Evolutionary conservation across 2,329 filamentous ascomycete species (phyloP).

Genomic region (Claviceps sp.): DNA sequence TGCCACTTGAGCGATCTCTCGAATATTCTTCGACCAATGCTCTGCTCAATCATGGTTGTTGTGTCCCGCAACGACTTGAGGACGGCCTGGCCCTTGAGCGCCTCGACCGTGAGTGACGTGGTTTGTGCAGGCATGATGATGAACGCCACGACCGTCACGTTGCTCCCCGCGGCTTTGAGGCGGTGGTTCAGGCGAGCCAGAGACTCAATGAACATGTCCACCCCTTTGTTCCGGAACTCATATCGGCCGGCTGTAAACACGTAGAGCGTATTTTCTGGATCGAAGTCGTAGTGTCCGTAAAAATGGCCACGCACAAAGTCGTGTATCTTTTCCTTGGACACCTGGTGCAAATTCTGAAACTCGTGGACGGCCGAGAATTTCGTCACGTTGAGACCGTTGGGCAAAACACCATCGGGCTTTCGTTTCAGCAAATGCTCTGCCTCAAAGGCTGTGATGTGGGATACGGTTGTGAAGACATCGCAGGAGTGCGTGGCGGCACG

Average conservation of each 20-base stretch:
- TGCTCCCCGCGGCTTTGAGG: conserved; percentile 72
- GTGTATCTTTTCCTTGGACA: conserved; percentile 94
- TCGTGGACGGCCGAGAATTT: conserved; percentile 98
- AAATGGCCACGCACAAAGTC: conserved; percentile 98
- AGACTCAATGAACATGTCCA: conserved; percentile 99
- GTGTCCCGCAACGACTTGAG: conserved; percentile 94
- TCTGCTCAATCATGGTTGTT: conserved; percentile 80
- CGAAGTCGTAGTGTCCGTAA: conserved; percentile 95
- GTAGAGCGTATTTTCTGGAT: conserved; percentile 91
- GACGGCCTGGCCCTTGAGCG: conserved; percentile 90
- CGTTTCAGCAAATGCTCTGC: conserved; percentile 95
- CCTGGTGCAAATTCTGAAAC: conserved; percentile 95
- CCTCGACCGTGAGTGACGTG: conserved; percentile 85
- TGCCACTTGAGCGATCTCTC: conserved; percentile 92
- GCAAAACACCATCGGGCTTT: conserved; percentile 90
- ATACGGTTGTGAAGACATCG: conserved; percentile 97
- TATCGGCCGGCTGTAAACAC: conserved; percentile 96
- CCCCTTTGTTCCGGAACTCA: conserved; percentile 96
- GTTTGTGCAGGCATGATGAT: conserved; percentile 98
- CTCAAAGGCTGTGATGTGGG: conserved; percentile 96
- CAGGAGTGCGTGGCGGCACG: conserved; percentile 80
- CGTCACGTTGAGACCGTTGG: conserved; percentile 90
- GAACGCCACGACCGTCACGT: conserved; percentile 91
- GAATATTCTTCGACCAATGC: conserved; percentile 86
- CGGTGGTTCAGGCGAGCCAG: conserved; percentile 88